Evolutionary conservation across 2,329 filamentous ascomycete genomes (phyloP), one percentile per base, ranked within the genome.

Genomic region (Ophiostoma piceae): DNA sequence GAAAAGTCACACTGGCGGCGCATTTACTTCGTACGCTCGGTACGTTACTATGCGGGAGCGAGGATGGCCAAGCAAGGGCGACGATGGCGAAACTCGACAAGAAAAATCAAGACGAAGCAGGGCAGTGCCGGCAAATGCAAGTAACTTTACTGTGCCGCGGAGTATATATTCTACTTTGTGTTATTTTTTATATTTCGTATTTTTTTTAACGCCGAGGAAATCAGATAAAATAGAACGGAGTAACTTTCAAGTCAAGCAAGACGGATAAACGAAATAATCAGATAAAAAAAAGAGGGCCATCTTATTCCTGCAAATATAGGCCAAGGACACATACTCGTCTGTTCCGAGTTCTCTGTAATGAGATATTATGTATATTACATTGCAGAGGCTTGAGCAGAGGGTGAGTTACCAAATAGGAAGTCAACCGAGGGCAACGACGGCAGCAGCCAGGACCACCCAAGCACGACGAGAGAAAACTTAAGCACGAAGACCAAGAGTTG

Each of bases 71-170:
- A 57, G 51, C 57, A 62, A 32, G 57, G 57, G 57, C 26, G 54
- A 60, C 9, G 54, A 60, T 26, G 54, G 54, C 54, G 26, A 62
- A 32, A 32, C 26, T 14, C 57, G 6, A 32, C 57, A 62, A 62
- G 57, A 62, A 62, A 62, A 62, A 62, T 62, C 57, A 62, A 62
- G 57, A 62, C 5, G 57, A 62, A 62, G 57, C 57, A 62, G 57
- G 57, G 57, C 26, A 32, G 57, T 57, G 51, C 22, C 51, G 14
- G 16, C 16, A 19, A 47, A 16, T 43, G 41, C 47, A 54, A 54
- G 47, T 54, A 54, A 11, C n/a, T 51, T 3, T 47, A n/a, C 19
- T 47, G 19, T n/a, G 12, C 5, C 14, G 11, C 6, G n/a, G n/a
- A 14, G 51, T 26, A 57, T 57, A 57, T 57, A 7, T 57, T 26